phyloP scores from a whole-genome alignment of 2,329 filamentous ascomycete genomes.

The Albifimbria verrucaria region DNA sequence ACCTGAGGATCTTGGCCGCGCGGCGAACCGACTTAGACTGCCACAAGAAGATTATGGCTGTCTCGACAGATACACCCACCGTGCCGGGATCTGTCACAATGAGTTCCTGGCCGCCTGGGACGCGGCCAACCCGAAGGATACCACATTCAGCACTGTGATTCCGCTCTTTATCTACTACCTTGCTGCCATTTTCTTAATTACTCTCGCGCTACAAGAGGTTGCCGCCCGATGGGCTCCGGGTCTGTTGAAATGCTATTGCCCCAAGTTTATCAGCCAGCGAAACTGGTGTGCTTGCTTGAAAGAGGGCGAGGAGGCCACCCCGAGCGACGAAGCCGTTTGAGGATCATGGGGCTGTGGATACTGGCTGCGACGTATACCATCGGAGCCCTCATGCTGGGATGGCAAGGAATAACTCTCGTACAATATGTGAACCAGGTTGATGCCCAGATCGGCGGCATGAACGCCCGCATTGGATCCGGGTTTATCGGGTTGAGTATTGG shows the following conservation, averaged over 20 bases:
- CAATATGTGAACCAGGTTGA: not conserved
- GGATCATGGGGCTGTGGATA: not conserved
- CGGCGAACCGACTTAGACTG: not conserved
- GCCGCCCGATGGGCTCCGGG: not conserved
- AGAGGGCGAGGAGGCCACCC: not conserved
- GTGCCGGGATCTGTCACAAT: not conserved
- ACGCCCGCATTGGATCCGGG: not conserved
- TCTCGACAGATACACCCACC: not conserved
- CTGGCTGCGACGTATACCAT: not conserved
- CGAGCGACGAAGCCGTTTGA: not conserved
- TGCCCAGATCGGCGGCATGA: not conserved
- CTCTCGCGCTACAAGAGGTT: not conserved
- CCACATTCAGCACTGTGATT: not conserved
- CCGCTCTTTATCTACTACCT: not conserved
- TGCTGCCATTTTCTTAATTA: not conserved
- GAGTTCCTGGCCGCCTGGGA: not conserved
- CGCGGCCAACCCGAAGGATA: not conserved
- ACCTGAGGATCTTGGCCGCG: not conserved
- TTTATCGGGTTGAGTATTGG: not conserved
- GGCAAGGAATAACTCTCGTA: not conserved
- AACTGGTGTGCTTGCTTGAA: not conserved
- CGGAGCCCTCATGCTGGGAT: not conserved
- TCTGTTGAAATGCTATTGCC: not conserved
- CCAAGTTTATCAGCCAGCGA: not conserved
- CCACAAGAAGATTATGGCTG: not conserved